These are phyloP conservation scores for Oehlia diaphana DNA, from an alignment of 192 early-diverging fungal species.

Conservation along the genomic window DNA sequence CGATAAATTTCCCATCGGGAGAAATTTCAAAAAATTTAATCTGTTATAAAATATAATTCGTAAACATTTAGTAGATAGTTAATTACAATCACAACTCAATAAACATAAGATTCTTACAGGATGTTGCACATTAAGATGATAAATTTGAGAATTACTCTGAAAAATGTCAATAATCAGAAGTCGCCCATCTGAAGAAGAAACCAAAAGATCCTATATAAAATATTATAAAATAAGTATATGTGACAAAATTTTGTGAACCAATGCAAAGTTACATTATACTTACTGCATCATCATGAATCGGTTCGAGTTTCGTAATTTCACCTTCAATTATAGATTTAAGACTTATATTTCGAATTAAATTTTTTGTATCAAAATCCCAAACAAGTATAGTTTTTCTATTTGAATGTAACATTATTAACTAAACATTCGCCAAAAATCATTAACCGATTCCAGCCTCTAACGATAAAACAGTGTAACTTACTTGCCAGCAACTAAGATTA, in stretches of 20 bases:
- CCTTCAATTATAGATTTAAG: neutral
- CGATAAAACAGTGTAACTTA: neutral
- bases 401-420: neutral
- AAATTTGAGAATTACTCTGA: neutral
- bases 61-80: neutral
- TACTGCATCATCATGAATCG: conserved; percentile 10
- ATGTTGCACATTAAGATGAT: neutral
- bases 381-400: conserved; percentile 9
- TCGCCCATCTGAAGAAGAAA: conserved; percentile 2
- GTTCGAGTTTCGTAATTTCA: neutral
- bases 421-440: no score
- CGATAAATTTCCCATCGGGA: conserved; percentile 14
- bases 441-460: no score
- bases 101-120: neutral
- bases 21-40: conserved; percentile 14
- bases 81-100: neutral
- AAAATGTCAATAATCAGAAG: conserved; percentile 21
- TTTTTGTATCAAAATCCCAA: conserved; percentile 18
- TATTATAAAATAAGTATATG: no score
- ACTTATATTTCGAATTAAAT: conserved; percentile 6
- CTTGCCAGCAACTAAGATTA: conserved; percentile 27
- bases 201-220: conserved; percentile 13
- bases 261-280: neutral
- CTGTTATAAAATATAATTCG: neutral
- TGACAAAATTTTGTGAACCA: neutral